phyloP scores from a whole-genome alignment of 2,329 filamentous ascomycete genomes.

The Chalara sp. region DNA sequence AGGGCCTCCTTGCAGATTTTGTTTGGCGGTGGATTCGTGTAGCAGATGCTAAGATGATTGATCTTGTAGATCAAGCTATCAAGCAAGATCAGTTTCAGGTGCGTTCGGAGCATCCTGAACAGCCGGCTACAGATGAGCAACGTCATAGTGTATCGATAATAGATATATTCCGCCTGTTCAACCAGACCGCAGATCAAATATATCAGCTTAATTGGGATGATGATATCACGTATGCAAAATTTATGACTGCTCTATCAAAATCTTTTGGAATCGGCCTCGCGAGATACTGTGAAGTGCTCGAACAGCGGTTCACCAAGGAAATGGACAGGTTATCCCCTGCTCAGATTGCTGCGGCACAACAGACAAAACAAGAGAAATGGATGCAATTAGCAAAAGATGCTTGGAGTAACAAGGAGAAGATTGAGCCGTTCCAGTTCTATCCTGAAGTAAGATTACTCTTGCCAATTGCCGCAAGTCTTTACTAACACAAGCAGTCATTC shows the following conservation, averaged over 20 bases:
- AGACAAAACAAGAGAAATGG: slow-evolving; percentile 86
- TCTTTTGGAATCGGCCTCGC: slow-evolving; percentile 77
- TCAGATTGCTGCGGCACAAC: slow-evolving; percentile 70
- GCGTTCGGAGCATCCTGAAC: slow-evolving; percentile 54
- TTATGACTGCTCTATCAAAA: slow-evolving; percentile 90
- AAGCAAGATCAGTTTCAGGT: slow-evolving; percentile 85
- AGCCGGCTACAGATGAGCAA: slow-evolving; percentile 67
- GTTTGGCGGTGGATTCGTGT: slow-evolving; percentile 92
- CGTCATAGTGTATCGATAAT: slow-evolving; percentile 90
- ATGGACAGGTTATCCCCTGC: slow-evolving; percentile 90
- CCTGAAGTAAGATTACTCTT: slow-evolving; percentile 58
- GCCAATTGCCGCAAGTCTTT: neutral
- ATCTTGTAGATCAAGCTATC: slow-evolving; percentile 84
- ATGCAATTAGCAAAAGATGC: slow-evolving; percentile 91
- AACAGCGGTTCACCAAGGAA: slow-evolving; percentile 77
- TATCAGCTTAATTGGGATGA: slow-evolving; percentile 86
- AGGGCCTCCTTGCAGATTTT: slow-evolving; percentile 79
- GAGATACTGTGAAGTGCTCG: slow-evolving; percentile 85
- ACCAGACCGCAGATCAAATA: slow-evolving; percentile 83
- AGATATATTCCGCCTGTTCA: slow-evolving; percentile 91
- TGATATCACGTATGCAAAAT: slow-evolving; percentile 87
- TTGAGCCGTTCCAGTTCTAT: slow-evolving; percentile 95
- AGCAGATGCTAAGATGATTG: slow-evolving; percentile 71
- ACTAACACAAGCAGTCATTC: slow-evolving; percentile 58
- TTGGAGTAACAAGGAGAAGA: slow-evolving; percentile 84